Base-by-base conservation (phyloP, 331 rosid genomes). In the Quercus phellos region DNA sequence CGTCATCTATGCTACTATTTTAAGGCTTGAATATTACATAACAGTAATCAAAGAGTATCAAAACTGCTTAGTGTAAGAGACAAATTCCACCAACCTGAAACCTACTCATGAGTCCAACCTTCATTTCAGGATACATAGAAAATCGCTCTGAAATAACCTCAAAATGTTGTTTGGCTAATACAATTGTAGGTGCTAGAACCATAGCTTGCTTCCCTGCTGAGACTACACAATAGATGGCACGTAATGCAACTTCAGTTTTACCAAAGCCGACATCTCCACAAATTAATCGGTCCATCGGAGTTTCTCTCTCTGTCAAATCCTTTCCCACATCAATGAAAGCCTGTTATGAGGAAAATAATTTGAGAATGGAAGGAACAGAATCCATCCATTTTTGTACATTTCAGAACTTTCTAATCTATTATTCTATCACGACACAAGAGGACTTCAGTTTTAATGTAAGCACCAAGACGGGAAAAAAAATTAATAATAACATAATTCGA, bases 231-330 rank as follows among this genome's bases (percentile, higher is more conserved):
- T 80, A 84, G 78, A 92, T 86, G 85, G 98, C 99, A 82, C 99
- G 98, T 63, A 94, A 51, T 16, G 99, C 99, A 80, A 92, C 99
- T 88, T 94, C 98, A 73, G 99, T 94, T 81, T 94, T 94, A 72
- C 99, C 98, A 86, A 94, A 94, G 74, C 99, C 99, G 56, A 94
- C 99, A 82, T 94, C 99, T 55, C 99, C 98, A 81, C 99, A 94
- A 74, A 94, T 91, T 75, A 94, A 86, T 74, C 97, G 88, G 87
- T 94, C 99, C 98, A 92, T 94, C 14, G 99, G 99, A 78, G 97
- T 92, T 83, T 90, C 94, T 80, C 89, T 83, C 84, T 76, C 86
- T 0, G 91, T 94, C 91, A 94, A 84, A 90, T 92, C 99, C 81
- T 74, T 89, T 70, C 89, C 94, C 70, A 94, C 97, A 79, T 94